phyloP scores from a whole-genome alignment of 305 asterid species.

The Fraxinus greggii region DNA sequence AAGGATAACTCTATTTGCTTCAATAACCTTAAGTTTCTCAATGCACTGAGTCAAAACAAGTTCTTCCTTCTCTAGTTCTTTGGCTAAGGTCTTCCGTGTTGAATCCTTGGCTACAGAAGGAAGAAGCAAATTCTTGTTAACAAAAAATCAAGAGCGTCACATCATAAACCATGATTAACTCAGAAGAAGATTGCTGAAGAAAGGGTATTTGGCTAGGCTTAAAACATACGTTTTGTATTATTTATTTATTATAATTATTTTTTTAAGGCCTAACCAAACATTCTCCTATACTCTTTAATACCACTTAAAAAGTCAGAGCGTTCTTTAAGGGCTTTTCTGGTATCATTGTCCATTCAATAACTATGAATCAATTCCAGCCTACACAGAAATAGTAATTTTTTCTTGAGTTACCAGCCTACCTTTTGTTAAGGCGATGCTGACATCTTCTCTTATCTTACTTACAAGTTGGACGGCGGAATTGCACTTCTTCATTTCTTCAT shows the following conservation, averaged over 20 bases:
- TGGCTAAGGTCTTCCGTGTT: conserved; percentile 53
- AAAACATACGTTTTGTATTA: too few species aligned
- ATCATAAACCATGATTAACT: conserved; percentile 1
- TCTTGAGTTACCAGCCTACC: conserved; percentile 38
- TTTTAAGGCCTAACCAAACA: background rate
- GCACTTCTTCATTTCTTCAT: conserved; percentile 74
- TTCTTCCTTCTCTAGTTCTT: conserved; percentile 75
- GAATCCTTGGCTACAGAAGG: conserved; percentile 65
- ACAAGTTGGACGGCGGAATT: conserved; percentile 60
- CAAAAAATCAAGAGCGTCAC: conserved; percentile 6
- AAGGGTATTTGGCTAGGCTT: background rate
- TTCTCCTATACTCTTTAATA: background rate
- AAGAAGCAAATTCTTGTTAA: conserved; percentile 4
- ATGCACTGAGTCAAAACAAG: conserved; percentile 51
- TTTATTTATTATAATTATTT: too few species aligned
- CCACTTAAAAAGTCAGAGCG: background rate
- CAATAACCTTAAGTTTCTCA: conserved; percentile 65
- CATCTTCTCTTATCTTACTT: conserved; percentile 75
- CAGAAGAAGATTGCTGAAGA: background rate
- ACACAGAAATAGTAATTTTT: background rate
- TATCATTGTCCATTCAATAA: background rate
- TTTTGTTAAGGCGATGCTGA: conserved; percentile 50
- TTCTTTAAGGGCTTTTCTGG: background rate
- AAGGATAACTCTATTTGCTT: conserved; percentile 64
- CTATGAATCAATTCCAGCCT: background rate